Conservation (phyloP, 306 rosid genomes). For the Herpetospermum pedunculosum region DNA sequence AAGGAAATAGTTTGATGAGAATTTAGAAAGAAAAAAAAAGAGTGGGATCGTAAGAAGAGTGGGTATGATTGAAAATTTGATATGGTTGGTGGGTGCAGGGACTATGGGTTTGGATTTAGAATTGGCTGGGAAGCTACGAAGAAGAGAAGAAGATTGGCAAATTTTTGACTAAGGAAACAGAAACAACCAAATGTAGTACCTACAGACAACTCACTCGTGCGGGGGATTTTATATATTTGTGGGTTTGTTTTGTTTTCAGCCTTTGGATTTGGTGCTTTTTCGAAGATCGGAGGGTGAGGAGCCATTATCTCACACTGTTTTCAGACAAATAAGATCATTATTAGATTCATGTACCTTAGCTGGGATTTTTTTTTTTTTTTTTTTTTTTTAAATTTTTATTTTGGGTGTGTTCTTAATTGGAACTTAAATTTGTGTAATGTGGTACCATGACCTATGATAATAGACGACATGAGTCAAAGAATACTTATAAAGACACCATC, state of each 20-base stretch:
- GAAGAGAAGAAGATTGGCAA: neutral
- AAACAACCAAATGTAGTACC: neutral
- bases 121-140: conserved; percentile 4
- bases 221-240: neutral
- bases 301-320: conserved; percentile 1
- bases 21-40: no score
- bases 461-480: no score
- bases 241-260: neutral
- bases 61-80: neutral
- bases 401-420: neutral
- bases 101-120: neutral
- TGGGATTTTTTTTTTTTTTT: no score
- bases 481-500: no score
- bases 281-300: neutral
- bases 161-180: neutral
- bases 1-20: neutral
- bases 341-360: neutral
- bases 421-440: no score
- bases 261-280: neutral
- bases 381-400: no score
- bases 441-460: no score
- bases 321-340: neutral
- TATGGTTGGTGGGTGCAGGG: conserved; percentile 5
- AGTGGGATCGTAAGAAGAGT: neutral
- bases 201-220: conserved; percentile 6